Percentiles rank a stretch among this genome's conserved stretches.
Evolutionary conservation across 2,329 filamentous ascomycete species (phyloP).

Genomic region (Ophiostoma montium): DNA sequence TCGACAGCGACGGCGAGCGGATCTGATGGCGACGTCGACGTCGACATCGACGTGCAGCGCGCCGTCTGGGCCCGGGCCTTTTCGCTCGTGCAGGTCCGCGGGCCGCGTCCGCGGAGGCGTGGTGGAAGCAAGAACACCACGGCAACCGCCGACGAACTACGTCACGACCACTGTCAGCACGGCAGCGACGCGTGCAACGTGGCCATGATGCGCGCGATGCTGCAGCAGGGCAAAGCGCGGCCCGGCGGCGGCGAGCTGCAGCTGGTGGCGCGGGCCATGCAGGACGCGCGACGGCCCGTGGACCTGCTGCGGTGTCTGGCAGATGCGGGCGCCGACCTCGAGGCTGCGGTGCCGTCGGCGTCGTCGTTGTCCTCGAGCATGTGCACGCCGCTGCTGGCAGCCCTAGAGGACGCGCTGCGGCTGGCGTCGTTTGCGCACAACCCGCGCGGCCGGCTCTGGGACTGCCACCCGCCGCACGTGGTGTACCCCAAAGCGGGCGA

Average conservation of each 20-base stretch:
- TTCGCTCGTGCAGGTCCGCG: slow-evolving; percentile 7
- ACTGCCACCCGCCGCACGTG: slow-evolving; percentile 5
- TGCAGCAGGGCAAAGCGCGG: slow-evolving; percentile 4
- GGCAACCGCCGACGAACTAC: background rate
- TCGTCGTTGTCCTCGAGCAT: background rate
- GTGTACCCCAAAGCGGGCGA: slow-evolving; percentile 1
- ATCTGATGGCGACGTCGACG: background rate
- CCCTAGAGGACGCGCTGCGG: slow-evolving; percentile 2
- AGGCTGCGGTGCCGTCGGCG: background rate
- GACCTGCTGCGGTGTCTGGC: slow-evolving; percentile 8
- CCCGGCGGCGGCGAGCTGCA: background rate
- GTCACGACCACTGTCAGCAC: slow-evolving; percentile 10
- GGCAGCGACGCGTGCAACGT: slow-evolving; percentile 6
- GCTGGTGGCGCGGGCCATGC: slow-evolving; percentile 2
- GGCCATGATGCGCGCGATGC: background rate
- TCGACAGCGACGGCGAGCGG: too few relatives aligned
- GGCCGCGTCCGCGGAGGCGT: background rate
- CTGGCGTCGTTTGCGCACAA: slow-evolving; percentile 2
- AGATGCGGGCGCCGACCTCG: slow-evolving; percentile 3
- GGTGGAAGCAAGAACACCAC: too few relatives aligned
- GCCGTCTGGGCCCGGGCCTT: slow-evolving; percentile 2
- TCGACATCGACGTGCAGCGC: background rate
- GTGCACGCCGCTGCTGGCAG: background rate
- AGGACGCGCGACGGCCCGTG: slow-evolving; percentile 4
- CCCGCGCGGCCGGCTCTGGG: slow-evolving; percentile 8